Conservation (phyloP, 2,329 filamentous ascomycete species). For the Ophiostoma sp. region DNA sequence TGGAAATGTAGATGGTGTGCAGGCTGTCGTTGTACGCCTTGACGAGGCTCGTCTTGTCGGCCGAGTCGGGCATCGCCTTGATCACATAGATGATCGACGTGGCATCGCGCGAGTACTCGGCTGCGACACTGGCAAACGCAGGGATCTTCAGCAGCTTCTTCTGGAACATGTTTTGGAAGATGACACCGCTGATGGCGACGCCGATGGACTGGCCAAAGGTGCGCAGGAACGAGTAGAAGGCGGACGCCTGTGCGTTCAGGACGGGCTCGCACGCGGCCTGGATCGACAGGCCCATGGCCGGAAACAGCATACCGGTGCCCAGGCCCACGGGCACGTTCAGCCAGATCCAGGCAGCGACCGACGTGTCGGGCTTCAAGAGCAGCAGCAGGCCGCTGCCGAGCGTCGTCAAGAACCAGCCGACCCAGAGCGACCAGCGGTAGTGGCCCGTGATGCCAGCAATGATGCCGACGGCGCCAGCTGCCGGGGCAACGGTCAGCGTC, state of each 20-base stretch:
- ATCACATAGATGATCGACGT: constrained; percentile 50
- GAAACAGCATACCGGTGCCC: constrained; percentile 37
- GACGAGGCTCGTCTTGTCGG: constrained; percentile 36
- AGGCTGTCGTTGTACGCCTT: constrained; percentile 48
- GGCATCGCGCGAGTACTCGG: constrained; percentile 51
- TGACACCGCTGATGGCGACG: constrained; percentile 38
- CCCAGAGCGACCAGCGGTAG: constrained; percentile 34
- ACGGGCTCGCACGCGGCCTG: constrained; percentile 36
- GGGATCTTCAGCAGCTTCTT: constrained; percentile 23
- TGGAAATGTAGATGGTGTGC: constrained; percentile 49
- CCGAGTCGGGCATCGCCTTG: constrained; percentile 40
- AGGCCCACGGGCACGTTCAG: constrained; percentile 36
- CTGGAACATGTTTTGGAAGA: constrained; percentile 36
- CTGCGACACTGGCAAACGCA: constrained; percentile 26
- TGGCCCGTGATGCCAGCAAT: constrained; percentile 25
- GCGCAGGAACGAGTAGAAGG: constrained; percentile 40
- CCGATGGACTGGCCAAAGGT: constrained; percentile 40
- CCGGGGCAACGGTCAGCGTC: constrained; percentile 28
- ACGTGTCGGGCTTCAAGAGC: constrained; percentile 24
- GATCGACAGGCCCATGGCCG: constrained; percentile 37
- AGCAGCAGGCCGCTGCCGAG: constrained; percentile 30
- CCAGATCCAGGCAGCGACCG: constrained; percentile 34
- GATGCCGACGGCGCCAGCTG: constrained; percentile 25
- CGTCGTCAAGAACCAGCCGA: constrained; percentile 29
- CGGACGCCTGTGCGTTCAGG: constrained; percentile 36